Conservation (phyloP, 2,329 filamentous ascomycete genomes). For the Colletotrichum plurivorum region DNA sequence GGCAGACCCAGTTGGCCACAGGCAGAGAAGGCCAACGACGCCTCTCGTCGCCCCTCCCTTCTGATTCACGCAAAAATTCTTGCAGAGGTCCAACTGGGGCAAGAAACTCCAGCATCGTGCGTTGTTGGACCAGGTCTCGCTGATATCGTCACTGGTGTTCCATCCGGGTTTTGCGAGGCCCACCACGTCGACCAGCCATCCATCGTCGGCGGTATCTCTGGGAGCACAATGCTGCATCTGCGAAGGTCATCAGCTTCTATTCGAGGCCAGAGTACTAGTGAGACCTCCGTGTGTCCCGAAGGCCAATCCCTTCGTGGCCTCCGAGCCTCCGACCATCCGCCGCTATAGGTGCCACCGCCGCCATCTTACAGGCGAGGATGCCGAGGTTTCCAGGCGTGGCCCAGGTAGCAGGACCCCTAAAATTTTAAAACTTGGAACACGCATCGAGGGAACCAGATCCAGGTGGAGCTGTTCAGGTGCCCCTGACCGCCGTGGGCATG, state of each 20-base stretch:
- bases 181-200: slow-evolving; percentile 33
- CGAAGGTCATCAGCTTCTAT: slow-evolving; percentile 3
- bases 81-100: not conserved
- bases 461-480: slow-evolving; percentile 10
- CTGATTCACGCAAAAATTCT: slow-evolving; percentile 16
- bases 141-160: slow-evolving; percentile 37
- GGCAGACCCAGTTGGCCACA: not conserved
- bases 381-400: slow-evolving; percentile 18
- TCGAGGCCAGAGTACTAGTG: not conserved
- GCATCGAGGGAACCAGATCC: slow-evolving; percentile 32
- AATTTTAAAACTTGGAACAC: slow-evolving; percentile 36
- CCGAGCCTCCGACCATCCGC: not conserved
- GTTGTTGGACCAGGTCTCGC: not conserved
- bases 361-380: slow-evolving; percentile 21
- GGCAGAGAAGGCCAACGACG: not conserved
- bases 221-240: not conserved
- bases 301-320: not conserved
- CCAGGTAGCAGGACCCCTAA: slow-evolving; percentile 33
- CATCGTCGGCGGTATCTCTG: not conserved
- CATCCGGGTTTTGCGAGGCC: slow-evolving; percentile 29
- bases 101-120: not conserved
- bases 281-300: slow-evolving; percentile 5
- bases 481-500: not conserved
- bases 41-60: not conserved
- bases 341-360: not conserved